Percentiles rank a stretch among this genome's conserved stretches.
These are phyloP conservation scores for Stropharia rugosoannulata DNA, from an alignment of 768 basidiomycete genomes.

Conservation along the genomic window DNA sequence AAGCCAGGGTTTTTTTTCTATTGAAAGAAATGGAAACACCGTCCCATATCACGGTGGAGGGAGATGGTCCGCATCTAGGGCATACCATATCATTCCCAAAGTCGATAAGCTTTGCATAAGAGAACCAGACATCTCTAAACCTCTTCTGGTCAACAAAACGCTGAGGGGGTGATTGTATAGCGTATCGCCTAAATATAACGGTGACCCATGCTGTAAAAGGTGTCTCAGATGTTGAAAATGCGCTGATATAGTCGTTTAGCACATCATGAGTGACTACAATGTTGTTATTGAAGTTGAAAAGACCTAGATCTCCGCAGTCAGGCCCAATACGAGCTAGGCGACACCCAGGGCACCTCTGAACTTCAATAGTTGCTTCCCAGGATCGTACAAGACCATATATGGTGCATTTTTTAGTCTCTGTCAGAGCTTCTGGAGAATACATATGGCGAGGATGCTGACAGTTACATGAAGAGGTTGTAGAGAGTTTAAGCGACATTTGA, in stretches of 20 bases:
- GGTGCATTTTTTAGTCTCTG: neutral
- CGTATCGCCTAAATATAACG: conserved; percentile 19
- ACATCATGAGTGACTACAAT: conserved; percentile 23
- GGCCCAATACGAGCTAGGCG: conserved; percentile 22
- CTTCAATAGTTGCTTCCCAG: conserved; percentile 1
- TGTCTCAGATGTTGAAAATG: conserved; percentile 24
- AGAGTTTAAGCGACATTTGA: neutral
- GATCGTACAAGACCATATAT: neutral
- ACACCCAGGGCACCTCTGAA: too few relatives aligned
- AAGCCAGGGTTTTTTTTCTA: neutral
- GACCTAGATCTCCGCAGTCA: conserved; percentile 18
- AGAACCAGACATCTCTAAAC: too few relatives aligned
- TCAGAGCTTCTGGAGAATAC: neutral
- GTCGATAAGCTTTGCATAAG: neutral
- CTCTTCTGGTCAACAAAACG: neutral
- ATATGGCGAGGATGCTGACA: neutral
- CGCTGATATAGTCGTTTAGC: conserved; percentile 24
- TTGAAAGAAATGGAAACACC: too few relatives aligned
- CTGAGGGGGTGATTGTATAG: too few relatives aligned
- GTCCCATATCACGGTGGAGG: neutral
- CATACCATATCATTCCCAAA: neutral
- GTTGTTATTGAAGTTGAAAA: conserved; percentile 29
- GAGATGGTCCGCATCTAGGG: neutral
- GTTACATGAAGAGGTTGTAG: neutral
- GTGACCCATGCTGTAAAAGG: conserved; percentile 22